Base-by-base conservation (phyloP, 352 stramenopile species). In the Albugo laibachii region DNA sequence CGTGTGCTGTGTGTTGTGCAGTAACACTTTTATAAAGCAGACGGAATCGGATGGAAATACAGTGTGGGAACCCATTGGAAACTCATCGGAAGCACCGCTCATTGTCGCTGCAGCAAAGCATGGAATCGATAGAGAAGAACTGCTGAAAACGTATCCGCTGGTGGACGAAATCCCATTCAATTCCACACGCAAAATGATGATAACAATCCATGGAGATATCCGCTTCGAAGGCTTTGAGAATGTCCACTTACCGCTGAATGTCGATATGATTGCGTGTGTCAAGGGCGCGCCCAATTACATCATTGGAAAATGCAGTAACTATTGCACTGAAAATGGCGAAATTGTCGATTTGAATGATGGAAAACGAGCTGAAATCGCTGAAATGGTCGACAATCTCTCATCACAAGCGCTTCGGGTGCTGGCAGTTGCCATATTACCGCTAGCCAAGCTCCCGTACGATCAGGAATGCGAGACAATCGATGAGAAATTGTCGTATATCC, bases 161-260 rank as follows among this genome's bases (percentile, higher is more conserved):
- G 34, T 86, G 0, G 69, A 76, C 12, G 88, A 97, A 69, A 77
- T 97, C 39, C 83, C 92, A 0, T 98, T 98, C 66, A 94, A 65
- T 19, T 97, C 86, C 13, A 85, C 94, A 8, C 71, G 82, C 19
- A 98, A 98, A 62, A 83, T 80, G 55, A 98, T 98, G 93, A 60
- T 84, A 37, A 84, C 72, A 2, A 63, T 84, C n/a, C 75, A 82
- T 41, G 24, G 8, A 31, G 24, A 31, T 10, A 31, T 31, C 24
- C 3, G 8, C 8, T 31, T 31, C 8, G 24, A 10, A 52, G 57
- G 0, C 37, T 84, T 3, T 66, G 68, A 10, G 24, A 50, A 13
- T 60, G 14, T 50, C 40, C 18, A 20, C 10, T 13, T 19, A n/a
- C 24, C 38, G 8, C 65, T 63, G 60, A 69, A 78, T 18, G 67